Evolutionary conservation across 176 grass and related monocot species (phyloP), one percentile per base, ranked within the genome.

Genomic region (Hyparrhenia diplandra): DNA sequence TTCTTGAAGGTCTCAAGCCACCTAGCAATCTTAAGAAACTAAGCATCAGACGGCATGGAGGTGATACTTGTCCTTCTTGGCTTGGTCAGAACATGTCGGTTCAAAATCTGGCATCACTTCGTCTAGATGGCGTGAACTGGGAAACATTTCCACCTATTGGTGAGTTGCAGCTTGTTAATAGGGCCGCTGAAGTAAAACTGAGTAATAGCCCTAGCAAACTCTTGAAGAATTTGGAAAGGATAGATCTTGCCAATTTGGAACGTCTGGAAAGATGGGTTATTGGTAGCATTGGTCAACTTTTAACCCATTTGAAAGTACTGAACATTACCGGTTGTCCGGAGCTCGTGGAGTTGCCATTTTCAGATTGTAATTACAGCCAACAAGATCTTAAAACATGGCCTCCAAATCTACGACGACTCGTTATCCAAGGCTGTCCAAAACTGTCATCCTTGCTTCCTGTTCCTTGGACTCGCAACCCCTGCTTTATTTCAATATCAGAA

Each of bases 391-490:
- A n/a, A n/a, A 32, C 0, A 8, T 34, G 3, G 10, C 34, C 45
- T 72, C 79, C 31, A 3, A 62, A 1, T 1, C 20, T 73, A 1
- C 18, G 6, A 12, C 0, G 1, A 13, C 3, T 78, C 0, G 0
- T 1, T 0, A 49, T 85, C 9, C 0, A 0, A 0, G 0, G 0
- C 2, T 85, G 83, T 35, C 29, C 3, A 20, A 43, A 78, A 0
- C 3, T 71, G 6, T 2, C 1, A 28, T 69, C 73, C 16, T 12
- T 77, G 5, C 73, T 73, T 35, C 28, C 37, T 35, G n/a, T 70
- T 20, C 49, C 73, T 60, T 67, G 24, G 12, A 84, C 45, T n/a
- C 6, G 18, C 1, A 10, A 4, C 18, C 11, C n/a, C 0, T 42
- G 10, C 40, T 42, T 2, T 42, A 2, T 42, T 42, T 0, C 0